Evolutionary conservation across 2,329 filamentous ascomycete genomes (phyloP), one percentile per base, ranked within the genome.

Genomic region (Pyrenophora teres): DNA sequence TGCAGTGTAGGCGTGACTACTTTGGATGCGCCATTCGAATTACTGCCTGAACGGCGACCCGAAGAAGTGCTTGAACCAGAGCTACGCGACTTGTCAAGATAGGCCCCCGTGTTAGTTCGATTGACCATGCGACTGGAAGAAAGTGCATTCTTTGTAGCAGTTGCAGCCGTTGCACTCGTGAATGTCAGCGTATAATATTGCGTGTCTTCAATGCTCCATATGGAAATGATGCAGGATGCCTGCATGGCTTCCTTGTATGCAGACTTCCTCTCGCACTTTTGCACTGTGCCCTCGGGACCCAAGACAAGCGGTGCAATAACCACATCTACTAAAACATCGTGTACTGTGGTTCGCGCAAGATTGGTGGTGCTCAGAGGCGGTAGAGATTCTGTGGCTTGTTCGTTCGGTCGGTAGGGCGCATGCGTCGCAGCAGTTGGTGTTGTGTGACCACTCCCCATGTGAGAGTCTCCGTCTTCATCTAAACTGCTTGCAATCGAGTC

Each of bases 161-260:
- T 57, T n/a, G 57, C 58, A 18, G 59, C 33, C 40, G 61, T 61
- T 13, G 83, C 81, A 54, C 81, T 85, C 9, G 88, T 92, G 54
- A 92, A 92, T 0, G 87, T 90, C 51, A 92, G 75, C 1, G 87
- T 91, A 66, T 86, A 92, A 71, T 87, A 91, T 8, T 81, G 83
- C 59, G 86, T 82, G 16, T 81, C 79, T 36, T 88, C 83, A 33
- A 88, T 83, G n/a, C 83, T 78, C 86, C 88, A 92, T 6, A 89
- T 82, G 0, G 86, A 88, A 18, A 92, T 83, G 40, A 91, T 89
- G 86, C 92, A 89, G 58, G 87, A 87, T 18, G 88, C 86, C 56
- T 83, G 83, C 0, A 84, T 71, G 27, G 79, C 74, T 27, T 65
- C 49, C 7, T 59, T 50, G 23, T 62, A 56, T 4, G 62, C 47